These are phyloP conservation scores for Bacidia gigantensis DNA, from an alignment of 495 filamentous ascomycete genomes.

Conservation along the genomic window DNA sequence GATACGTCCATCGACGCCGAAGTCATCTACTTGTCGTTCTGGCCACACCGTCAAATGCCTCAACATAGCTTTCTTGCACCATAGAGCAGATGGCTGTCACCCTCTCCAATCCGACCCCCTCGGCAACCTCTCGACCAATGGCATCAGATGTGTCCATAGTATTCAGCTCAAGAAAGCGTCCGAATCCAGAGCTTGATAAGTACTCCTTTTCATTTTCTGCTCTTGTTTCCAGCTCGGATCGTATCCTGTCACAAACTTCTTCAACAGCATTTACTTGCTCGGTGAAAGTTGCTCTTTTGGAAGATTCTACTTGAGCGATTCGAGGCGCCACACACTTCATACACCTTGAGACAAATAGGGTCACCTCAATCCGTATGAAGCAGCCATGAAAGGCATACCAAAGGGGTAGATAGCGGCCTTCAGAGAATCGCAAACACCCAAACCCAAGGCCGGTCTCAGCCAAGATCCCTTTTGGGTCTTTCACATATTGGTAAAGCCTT, in stretches of 20 bases:
- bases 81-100: constrained; percentile 1
- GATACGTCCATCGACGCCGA: neutral
- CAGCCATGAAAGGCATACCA: neutral
- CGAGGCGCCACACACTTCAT: neutral
- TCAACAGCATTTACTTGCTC: neutral
- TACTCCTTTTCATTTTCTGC: neutral
- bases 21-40: neutral
- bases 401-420: neutral
- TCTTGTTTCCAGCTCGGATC: neutral
- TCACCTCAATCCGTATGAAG: neutral
- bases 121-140: neutral
- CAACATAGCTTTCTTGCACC: constrained; percentile 10
- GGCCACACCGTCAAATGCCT: constrained; percentile 14
- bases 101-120: constrained; percentile 3
- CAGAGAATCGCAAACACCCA: neutral
- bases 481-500: neutral
- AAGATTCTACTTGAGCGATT: neutral
- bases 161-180: neutral
- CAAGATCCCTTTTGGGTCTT: neutral
- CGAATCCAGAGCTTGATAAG: neutral
- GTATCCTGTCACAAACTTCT: neutral
- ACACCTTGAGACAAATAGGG: neutral
- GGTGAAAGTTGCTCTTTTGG: neutral
- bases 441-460: neutral
- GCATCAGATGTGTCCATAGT: neutral